Base-by-base conservation (phyloP, 495 filamentous ascomycete species). In the Podospora didyma region DNA sequence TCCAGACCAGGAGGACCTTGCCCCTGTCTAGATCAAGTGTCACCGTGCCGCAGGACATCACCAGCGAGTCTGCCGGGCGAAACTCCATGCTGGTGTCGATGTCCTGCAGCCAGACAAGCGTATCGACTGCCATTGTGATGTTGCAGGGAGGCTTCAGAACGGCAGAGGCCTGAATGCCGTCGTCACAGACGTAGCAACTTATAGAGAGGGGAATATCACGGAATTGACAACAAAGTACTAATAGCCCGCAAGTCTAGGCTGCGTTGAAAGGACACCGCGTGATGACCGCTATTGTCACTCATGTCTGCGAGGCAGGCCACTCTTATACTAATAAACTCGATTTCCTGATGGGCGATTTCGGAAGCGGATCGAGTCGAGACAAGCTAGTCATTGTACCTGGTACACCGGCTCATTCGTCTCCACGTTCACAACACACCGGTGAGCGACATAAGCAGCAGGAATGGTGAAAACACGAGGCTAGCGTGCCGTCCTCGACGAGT, bases 41-140 rank as follows among this genome's bases (percentile, higher is more conserved):
- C 45, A 78, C 74, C 11, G 73, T 75, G 56, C 75, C 75, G 58
- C 73, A 76, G 31, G 73, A 76, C 45, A 77, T 72, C 41, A 71
- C 61, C 23, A 76, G 63, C 20, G 68, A 68, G 44, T 71, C 61
- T 22, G 75, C 74, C 17, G 69, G 71, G 16, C 35, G 53, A 37
- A 69, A 71, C 1, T n/a, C 41, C 68, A 71, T 71, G 54, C 49
- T 64, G 11, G 42, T 42, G 59, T 71, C 62, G 50, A 69, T 60
- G 10, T 51, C 58, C 7, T 69, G 61, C 21, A 69, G 47, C 50
- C 54, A 60, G 28, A 44, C 31, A 21, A 22, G 31, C 14, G 11
- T 11, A 21, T 54, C 49, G 31, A 53, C 17, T 0, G 44, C 35
- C 39, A 56, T 53, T 31, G 26, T 31, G 26, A 31, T 31, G 26